These are phyloP conservation scores for Tephrocybe sp. DNA, from an alignment of 768 basidiomycete genomes.

Conservation along the genomic window DNA sequence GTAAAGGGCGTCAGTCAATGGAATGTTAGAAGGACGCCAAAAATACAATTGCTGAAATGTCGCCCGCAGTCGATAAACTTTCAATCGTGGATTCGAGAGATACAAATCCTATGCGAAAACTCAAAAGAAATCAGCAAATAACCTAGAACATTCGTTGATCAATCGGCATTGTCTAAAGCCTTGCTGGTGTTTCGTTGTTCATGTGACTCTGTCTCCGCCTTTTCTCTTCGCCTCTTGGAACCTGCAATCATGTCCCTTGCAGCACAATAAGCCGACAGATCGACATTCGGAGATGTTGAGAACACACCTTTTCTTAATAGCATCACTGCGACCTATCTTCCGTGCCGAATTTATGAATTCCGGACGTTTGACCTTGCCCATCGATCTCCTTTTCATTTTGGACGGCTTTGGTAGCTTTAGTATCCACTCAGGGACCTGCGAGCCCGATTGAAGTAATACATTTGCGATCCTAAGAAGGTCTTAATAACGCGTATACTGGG, in stretches of 20 bases:
- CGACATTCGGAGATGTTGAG: not conserved
- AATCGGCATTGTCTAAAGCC: not conserved
- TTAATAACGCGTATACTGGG: too few species aligned
- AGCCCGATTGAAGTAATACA: constrained; percentile 92
- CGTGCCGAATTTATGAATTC: constrained; percentile 73
- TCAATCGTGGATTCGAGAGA: too few species aligned
- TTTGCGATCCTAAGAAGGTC: constrained; percentile 76
- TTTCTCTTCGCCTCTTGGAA: constrained; percentile 65
- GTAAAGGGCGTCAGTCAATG: constrained; percentile 1
- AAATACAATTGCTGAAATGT: not conserved
- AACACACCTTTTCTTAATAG: constrained; percentile 68
- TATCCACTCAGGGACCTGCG: constrained; percentile 92
- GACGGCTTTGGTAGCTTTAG: constrained; percentile 91
- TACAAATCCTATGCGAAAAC: too few species aligned
- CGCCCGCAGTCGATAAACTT: not conserved
- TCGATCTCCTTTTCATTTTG: constrained; percentile 80
- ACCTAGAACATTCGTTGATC: not conserved
- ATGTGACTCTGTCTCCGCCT: constrained; percentile 19
- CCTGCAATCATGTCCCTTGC: constrained; percentile 76
- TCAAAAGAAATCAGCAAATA: too few species aligned
- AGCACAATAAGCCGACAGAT: constrained; percentile 8
- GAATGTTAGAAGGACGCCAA: too few species aligned
- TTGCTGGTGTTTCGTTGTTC: not conserved
- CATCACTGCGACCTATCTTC: constrained; percentile 65
- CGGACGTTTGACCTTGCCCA: constrained; percentile 83